phyloP scores from a whole-genome alignment of 257 asterid species.

The Datura wrightii region DNA sequence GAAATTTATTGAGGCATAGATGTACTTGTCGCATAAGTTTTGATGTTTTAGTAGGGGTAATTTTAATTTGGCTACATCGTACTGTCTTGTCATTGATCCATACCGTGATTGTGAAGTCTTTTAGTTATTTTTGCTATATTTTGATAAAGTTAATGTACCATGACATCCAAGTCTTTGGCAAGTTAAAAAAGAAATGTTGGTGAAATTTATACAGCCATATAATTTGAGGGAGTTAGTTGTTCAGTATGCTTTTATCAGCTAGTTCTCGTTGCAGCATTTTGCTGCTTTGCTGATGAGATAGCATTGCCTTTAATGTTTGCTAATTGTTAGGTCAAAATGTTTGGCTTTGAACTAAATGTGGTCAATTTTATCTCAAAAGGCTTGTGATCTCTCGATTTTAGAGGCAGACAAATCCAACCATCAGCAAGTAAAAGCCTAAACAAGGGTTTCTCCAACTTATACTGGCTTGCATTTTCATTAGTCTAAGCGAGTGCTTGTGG shows the following conservation, averaged over 20 bases:
- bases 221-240: neutral
- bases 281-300: neutral
- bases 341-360: neutral
- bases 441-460: neutral
- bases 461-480: neutral
- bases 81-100: neutral
- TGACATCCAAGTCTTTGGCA: constrained; percentile 3
- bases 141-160: neutral
- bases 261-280: neutral
- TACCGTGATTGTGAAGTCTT: neutral
- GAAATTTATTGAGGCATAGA: constrained; percentile 61
- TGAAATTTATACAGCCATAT: constrained; percentile 6
- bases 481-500: neutral
- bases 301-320: neutral
- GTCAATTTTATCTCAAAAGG: neutral
- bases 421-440: neutral
- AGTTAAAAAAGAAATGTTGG: neutral
- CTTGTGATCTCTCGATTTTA: neutral
- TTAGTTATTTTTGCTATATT: neutral
- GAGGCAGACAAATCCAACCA: neutral
- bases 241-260: neutral
- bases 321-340: neutral
- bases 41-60: neutral
- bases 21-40: neutral
- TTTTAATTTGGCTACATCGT: neutral